Evolutionary conservation across 2,329 filamentous ascomycete genomes (phyloP).

Genomic region (Alternaria brassicae): DNA sequence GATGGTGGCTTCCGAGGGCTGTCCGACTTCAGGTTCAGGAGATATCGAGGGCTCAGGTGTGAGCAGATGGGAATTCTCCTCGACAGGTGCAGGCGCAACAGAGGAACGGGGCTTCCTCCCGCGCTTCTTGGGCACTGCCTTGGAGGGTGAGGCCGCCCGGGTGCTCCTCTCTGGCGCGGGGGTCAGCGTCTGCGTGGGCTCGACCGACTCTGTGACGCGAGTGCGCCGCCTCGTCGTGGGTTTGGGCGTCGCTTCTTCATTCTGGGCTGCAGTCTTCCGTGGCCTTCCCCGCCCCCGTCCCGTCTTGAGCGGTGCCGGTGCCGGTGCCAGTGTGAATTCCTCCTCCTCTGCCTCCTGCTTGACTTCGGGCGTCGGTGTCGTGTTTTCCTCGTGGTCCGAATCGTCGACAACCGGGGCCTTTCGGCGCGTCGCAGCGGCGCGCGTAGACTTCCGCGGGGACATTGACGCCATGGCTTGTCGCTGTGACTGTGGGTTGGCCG

Average conservation of each 20-base stretch:
- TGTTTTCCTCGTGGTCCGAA: slow-evolving; percentile 75
- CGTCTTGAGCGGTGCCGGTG: slow-evolving; percentile 64
- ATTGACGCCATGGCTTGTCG: slow-evolving; percentile 46
- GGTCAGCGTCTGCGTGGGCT: slow-evolving; percentile 68
- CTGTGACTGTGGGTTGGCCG: slow-evolving; percentile 25
- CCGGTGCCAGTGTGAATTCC: slow-evolving; percentile 72
- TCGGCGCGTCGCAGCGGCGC: slow-evolving; percentile 69
- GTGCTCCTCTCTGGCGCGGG: slow-evolving; percentile 60
- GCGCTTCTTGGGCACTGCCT: slow-evolving; percentile 66
- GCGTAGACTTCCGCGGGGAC: slow-evolving; percentile 62
- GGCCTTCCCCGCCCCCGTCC: slow-evolving; percentile 65
- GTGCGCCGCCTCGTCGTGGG: slow-evolving; percentile 55
- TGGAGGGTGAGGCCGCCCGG: slow-evolving; percentile 44
- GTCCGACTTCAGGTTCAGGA: slow-evolving; percentile 60
- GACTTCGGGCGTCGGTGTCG: slow-evolving; percentile 59
- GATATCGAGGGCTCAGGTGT: slow-evolving; percentile 63
- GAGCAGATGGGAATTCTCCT: slow-evolving; percentile 51
- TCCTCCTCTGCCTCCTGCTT: slow-evolving; percentile 74
- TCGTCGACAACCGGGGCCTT: slow-evolving; percentile 76
- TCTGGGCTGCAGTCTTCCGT: slow-evolving; percentile 48
- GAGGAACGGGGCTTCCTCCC: slow-evolving; percentile 54
- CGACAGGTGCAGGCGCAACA: slow-evolving; percentile 48
- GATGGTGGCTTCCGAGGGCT: slow-evolving; percentile 42
- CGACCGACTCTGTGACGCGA: slow-evolving; percentile 57
- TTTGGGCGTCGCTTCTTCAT: slow-evolving; percentile 54